Conservation (phyloP, 768 basidiomycete genomes). For the Mycena latifolia region DNA sequence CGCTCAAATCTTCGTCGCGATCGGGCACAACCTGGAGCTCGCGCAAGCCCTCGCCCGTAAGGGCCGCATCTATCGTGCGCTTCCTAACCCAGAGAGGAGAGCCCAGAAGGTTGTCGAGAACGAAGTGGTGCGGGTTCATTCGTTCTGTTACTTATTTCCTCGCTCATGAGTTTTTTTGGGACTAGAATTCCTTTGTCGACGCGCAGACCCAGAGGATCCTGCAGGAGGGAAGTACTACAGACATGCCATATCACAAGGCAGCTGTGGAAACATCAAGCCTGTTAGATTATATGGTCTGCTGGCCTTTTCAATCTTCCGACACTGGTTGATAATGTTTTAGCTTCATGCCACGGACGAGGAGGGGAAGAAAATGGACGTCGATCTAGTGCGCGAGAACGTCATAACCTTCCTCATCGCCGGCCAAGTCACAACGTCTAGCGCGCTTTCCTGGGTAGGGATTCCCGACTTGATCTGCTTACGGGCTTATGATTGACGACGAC, state of each 20-base stretch:
- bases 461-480: no score
- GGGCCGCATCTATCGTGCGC: slow-evolving; percentile 29
- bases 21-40: slow-evolving; percentile 12
- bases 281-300: no score
- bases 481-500: not conserved
- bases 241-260: slow-evolving; percentile 15
- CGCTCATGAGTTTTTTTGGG: not conserved
- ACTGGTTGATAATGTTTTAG: slow-evolving; percentile 11
- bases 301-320: not conserved
- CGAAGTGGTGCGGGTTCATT: not conserved
- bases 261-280: slow-evolving; percentile 21
- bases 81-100: slow-evolving; percentile 26
- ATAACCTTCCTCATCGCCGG: slow-evolving; percentile 31
- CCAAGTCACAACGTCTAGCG: slow-evolving; percentile 33
- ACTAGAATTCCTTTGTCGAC: not conserved
- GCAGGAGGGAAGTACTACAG: not conserved
- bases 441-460: slow-evolving; percentile 18
- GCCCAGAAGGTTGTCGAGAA: not conserved
- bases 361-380: slow-evolving; percentile 29
- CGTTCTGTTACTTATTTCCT: not conserved
- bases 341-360: slow-evolving; percentile 33
- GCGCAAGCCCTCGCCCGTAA: slow-evolving; percentile 26
- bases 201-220: slow-evolving; percentile 5
- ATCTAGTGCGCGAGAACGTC: slow-evolving; percentile 26
- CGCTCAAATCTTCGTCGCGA: slow-evolving; percentile 8